Evolutionary conservation across 116 monocot species (phyloP).

Genomic region (Papilionanthe hybrid): DNA sequence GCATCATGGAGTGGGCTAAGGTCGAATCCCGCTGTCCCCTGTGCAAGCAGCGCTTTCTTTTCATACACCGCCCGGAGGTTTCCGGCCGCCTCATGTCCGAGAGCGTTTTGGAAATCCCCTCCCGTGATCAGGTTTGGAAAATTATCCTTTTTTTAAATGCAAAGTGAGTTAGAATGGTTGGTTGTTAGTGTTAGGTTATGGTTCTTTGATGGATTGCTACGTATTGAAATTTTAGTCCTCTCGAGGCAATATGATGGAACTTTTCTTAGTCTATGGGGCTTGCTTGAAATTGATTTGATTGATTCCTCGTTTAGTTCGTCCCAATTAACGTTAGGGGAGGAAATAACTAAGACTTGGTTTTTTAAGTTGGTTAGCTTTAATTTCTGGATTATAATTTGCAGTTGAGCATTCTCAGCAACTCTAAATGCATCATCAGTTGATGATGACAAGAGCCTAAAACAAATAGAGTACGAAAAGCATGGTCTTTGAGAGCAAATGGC

Average conservation of each 20-base stretch:
- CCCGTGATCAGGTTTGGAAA: slow-evolving; percentile 61
- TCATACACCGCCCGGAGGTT: slow-evolving; percentile 46
- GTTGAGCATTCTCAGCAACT: background rate
- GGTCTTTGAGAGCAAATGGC: no score
- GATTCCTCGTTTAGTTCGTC: background rate
- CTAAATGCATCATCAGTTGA: background rate
- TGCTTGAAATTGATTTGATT: background rate
- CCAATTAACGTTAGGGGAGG: background rate
- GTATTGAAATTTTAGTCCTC: background rate
- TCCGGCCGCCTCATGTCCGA: slow-evolving; percentile 28
- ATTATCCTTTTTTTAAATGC: background rate
- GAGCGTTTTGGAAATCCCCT: slow-evolving; percentile 47
- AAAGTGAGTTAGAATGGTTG: background rate
- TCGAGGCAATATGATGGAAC: no score
- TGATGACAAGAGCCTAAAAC: background rate
- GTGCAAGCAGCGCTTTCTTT: slow-evolving; percentile 71
- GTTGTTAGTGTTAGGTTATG: background rate
- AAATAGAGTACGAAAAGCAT: no score
- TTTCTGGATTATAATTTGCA: background rate
- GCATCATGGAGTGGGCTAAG: slow-evolving; percentile 93
- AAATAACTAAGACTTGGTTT: background rate
- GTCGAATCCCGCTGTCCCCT: slow-evolving; percentile 85
- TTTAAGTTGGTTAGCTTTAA: background rate
- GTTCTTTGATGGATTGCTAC: background rate
- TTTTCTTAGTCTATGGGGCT: no score